These are phyloP conservation scores for Globisporangium polare DNA, from an alignment of 352 stramenopile species.

Conservation along the genomic window DNA sequence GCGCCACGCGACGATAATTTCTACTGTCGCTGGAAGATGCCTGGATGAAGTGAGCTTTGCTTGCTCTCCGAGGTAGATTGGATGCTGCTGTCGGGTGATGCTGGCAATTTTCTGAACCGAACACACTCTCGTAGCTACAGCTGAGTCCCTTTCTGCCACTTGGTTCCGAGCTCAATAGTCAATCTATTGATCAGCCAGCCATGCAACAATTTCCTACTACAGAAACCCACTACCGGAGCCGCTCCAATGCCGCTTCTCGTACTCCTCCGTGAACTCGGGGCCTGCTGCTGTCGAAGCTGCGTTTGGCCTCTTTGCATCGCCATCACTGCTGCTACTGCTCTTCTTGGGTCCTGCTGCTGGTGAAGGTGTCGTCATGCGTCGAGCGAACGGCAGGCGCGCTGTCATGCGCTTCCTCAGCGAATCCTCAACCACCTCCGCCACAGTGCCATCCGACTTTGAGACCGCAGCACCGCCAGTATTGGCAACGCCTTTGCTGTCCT, in stretches of 20 bases:
- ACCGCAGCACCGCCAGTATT: background rate
- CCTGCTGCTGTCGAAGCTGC: background rate
- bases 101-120: too few species aligned
- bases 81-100: too few species aligned
- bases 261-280: slow-evolving; percentile 26
- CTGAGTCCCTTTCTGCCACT: too few species aligned
- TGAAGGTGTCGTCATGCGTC: background rate
- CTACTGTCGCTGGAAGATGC: too few species aligned
- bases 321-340: background rate
- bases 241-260: slow-evolving; percentile 39
- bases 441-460: background rate
- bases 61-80: too few species aligned
- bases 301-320: background rate
- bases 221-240: slow-evolving; percentile 39
- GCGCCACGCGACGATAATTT: too few species aligned
- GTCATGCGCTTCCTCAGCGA: slow-evolving; percentile 6
- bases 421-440: background rate
- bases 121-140: too few species aligned
- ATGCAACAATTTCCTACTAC: slow-evolving; percentile 2
- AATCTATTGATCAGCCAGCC: too few species aligned
- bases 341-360: background rate
- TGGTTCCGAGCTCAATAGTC: too few species aligned
- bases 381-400: slow-evolving; percentile 3
- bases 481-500: background rate
- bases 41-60: too few species aligned